These are phyloP conservation scores for Mortierella alpina DNA, from an alignment of 192 early-diverging fungal genomes.

Conservation along the genomic window DNA sequence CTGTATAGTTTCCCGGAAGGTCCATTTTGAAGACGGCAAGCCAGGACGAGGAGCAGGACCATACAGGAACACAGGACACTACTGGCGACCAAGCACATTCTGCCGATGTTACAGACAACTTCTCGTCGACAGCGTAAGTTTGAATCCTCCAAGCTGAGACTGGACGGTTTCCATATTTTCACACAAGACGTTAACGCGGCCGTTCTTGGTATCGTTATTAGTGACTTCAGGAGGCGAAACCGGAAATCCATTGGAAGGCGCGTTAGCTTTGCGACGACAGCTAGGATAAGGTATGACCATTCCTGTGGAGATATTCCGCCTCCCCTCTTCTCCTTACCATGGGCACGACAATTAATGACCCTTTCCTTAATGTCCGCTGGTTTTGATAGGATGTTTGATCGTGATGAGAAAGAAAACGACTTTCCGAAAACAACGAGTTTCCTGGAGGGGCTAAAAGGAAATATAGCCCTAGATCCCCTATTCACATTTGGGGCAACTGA, in stretches of 20 bases:
- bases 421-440: constrained; percentile 47
- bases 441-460: constrained; percentile 21
- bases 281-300: constrained; percentile 37
- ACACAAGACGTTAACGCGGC: background rate
- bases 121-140: constrained; percentile 31
- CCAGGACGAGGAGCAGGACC: constrained; percentile 20
- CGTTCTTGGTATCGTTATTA: background rate
- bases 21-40: constrained; percentile 31
- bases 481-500: constrained; percentile 20
- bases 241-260: constrained; percentile 40
- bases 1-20: constrained; percentile 37
- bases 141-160: background rate
- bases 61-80: constrained; percentile 3
- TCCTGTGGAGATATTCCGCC: background rate
- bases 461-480: background rate
- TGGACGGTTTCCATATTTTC: background rate
- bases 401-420: constrained; percentile 45
- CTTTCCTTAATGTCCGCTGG: background rate
- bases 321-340: background rate
- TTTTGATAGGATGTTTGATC: constrained; percentile 45
- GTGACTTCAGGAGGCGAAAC: constrained; percentile 34
- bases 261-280: constrained; percentile 51
- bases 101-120: constrained; percentile 28
- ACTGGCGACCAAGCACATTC: background rate
- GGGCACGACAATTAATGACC: background rate